Percentiles rank a stretch among this genome's conserved stretches.
phyloP scores from a whole-genome alignment of 805 yeast species.

The Ogataea minuta region DNA sequence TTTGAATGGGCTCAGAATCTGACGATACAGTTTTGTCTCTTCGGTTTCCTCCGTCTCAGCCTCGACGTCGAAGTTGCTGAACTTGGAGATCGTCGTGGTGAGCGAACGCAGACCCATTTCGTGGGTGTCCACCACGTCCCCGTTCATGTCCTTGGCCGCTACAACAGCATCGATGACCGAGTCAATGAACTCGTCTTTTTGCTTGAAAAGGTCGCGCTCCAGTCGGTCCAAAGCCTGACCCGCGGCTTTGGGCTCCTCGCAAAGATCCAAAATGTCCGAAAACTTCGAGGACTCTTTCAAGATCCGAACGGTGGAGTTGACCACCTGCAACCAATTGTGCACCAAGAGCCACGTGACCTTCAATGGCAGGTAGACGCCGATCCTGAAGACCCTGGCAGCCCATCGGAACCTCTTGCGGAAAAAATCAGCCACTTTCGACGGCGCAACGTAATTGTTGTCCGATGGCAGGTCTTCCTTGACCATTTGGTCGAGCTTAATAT shows the following conservation, averaged over 20 bases:
- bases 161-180: conserved; percentile 60
- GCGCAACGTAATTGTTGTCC: conserved; percentile 13
- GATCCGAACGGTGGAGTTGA: conserved; percentile 31
- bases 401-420: conserved; percentile 42
- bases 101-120: conserved; percentile 25
- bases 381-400: conserved; percentile 43
- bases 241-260: conserved; percentile 12
- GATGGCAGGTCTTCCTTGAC: conserved; percentile 21
- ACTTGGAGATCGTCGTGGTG: conserved; percentile 28
- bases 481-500: conserved; percentile 18
- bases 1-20: conserved; percentile 28
- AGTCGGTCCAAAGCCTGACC: conserved; percentile 30
- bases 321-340: conserved; percentile 38
- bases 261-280: conserved; percentile 23
- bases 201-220: conserved; percentile 51
- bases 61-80: conserved; percentile 28
- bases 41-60: conserved; percentile 7
- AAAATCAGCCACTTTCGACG: conserved; percentile 13
- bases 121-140: conserved; percentile 29
- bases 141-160: conserved; percentile 25
- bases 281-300: conserved; percentile 30
- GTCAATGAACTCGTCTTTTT: conserved; percentile 63
- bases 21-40: conserved; percentile 10
- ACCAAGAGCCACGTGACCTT: conserved; percentile 60
- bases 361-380: conserved; percentile 56